A percentile compares a stretch with the other conserved stretches of the same genome.
Conservation (phyloP, 495 filamentous ascomycete genomes). For the Penicillium goetzii region DNA sequence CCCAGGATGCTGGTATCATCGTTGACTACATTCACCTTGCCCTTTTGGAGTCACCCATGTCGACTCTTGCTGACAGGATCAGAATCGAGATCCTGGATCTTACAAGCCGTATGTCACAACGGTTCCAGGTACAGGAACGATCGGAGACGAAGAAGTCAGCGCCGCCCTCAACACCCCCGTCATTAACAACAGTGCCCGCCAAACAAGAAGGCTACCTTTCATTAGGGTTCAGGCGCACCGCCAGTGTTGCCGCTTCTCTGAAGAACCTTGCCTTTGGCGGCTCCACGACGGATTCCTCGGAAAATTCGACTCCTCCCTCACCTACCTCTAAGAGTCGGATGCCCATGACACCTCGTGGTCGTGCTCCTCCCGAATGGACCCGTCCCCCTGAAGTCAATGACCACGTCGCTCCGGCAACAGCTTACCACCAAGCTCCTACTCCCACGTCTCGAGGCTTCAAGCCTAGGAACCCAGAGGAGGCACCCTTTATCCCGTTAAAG, state of each 20-base stretch:
- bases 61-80: constrained; percentile 65
- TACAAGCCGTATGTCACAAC: constrained; percentile 53
- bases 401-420: constrained; percentile 63
- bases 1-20: constrained; percentile 76
- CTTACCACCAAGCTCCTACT: constrained; percentile 75
- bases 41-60: constrained; percentile 77
- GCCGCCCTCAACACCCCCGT: constrained; percentile 57
- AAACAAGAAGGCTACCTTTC: constrained; percentile 70
- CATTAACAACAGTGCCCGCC: constrained; percentile 36
- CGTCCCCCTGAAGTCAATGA: constrained; percentile 81
- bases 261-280: constrained; percentile 68
- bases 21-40: constrained; percentile 81
- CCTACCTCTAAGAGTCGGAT: constrained; percentile 42
- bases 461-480: constrained; percentile 56
- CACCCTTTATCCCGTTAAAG: constrained; percentile 69
- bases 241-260: constrained; percentile 73
- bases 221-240: constrained; percentile 65
- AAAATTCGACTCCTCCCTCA: constrained; percentile 35
- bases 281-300: constrained; percentile 34
- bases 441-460: constrained; percentile 76
- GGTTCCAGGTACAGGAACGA: constrained; percentile 46
- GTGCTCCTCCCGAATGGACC: constrained; percentile 72
- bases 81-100: constrained; percentile 77
- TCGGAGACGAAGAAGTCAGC: constrained; percentile 45
- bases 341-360: constrained; percentile 55